A percentile compares a stretch with the other conserved stretches of the same genome.
Evolutionary conservation across 495 filamentous ascomycete species (phyloP).

Genomic region (Penicillium silybi): DNA sequence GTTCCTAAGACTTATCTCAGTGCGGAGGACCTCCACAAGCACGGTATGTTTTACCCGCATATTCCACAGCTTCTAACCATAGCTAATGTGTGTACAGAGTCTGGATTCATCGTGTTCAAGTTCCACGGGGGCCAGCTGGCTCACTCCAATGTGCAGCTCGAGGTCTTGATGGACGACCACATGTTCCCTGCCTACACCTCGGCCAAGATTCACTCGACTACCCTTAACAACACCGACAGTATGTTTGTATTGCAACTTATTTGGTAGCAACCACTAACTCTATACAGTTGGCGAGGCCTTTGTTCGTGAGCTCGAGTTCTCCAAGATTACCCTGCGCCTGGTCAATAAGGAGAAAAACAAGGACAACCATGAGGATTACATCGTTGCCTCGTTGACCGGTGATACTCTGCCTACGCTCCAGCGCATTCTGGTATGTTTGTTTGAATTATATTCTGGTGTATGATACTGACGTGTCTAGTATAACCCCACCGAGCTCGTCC

Average conservation of each 20-base stretch:
- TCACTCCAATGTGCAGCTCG: conserved; percentile 70
- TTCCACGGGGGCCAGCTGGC: conserved; percentile 82
- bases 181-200: conserved; percentile 86
- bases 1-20: conserved; percentile 73
- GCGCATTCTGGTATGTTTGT: no score
- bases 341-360: conserved; percentile 71
- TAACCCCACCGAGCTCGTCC: conserved; percentile 74
- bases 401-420: conserved; percentile 82
- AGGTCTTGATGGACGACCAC: conserved; percentile 93
- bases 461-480: no score
- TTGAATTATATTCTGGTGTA: no score
- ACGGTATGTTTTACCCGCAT: conserved; percentile 48
- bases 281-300: conserved; percentile 78
- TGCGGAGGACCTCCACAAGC: conserved; percentile 71
- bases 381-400: conserved; percentile 77
- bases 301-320: conserved; percentile 93
- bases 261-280: conserved; percentile 2
- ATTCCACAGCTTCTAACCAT: background rate
- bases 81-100: conserved; percentile 50
- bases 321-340: conserved; percentile 82
- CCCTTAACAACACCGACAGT: conserved; percentile 76
- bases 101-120: conserved; percentile 90
- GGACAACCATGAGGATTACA: conserved; percentile 65
- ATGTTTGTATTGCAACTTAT: conserved; percentile 17
- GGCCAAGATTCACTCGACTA: conserved; percentile 61